Conservation (phyloP, 441 rosid genomes). For the Kokia cookei region DNA sequence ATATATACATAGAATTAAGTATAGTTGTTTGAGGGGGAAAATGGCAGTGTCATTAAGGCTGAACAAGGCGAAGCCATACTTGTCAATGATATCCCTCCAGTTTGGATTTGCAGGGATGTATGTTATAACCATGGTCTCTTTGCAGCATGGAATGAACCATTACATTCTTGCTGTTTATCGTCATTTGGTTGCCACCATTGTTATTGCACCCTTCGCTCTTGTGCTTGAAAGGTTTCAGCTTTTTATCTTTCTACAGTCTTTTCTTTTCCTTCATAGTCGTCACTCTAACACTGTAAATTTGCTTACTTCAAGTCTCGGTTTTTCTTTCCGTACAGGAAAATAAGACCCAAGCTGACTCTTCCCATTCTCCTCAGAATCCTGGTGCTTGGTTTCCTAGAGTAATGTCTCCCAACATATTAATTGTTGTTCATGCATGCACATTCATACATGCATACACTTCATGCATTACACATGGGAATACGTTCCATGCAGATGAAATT, state of each 20-base stretch:
- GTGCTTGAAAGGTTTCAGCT: conserved; percentile 53
- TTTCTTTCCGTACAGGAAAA: conserved; percentile 43
- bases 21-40: conserved; percentile 3
- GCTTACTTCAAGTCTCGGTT: neutral
- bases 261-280: too few relatives aligned
- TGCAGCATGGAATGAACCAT: conserved; percentile 80
- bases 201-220: conserved; percentile 78
- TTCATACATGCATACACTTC: neutral
- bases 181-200: conserved; percentile 61
- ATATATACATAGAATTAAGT: too few relatives aligned
- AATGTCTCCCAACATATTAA: conserved; percentile 14
- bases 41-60: conserved; percentile 7
- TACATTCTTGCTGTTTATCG: conserved; percentile 72
- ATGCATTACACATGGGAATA: neutral
- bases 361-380: conserved; percentile 56
- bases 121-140: conserved; percentile 64
- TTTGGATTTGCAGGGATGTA: conserved; percentile 92
- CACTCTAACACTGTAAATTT: too few relatives aligned
- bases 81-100: conserved; percentile 73
- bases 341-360: conserved; percentile 80
- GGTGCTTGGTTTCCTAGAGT: conserved; percentile 82
- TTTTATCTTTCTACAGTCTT: too few relatives aligned
- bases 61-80: conserved; percentile 48
- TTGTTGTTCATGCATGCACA: neutral
- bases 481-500: neutral